Base-by-base conservation (phyloP, 495 filamentous ascomycete species). In the Penicillium pancosmium region DNA sequence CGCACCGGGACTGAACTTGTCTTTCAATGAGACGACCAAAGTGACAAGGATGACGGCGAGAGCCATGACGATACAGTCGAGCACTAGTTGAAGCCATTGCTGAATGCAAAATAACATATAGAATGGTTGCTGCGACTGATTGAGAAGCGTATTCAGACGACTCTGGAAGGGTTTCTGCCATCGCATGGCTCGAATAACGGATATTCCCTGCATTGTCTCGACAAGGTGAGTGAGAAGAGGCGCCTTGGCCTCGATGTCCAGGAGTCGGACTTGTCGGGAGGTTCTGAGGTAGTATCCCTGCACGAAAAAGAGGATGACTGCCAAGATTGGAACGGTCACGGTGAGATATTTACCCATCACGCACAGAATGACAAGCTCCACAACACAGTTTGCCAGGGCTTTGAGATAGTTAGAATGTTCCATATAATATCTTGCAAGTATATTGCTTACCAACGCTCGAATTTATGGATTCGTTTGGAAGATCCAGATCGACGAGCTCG, bases 181-280 rank as follows among this genome's bases (percentile, higher is more conserved):
- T 49, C 79, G 80, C 62, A 88, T 91, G 0, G 85, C 84, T 7
- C 88, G 83, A 52, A 93, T 88, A 7, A 84, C 90, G 21, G 81
- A 69, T 3, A 90, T 77, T 9, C 90, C 90, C 0, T 78, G 77
- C 6, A 91, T 73, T 0, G 84, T 81, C 10, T 87, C 84, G 1
- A 80, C 80, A 59, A 94, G 91, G 51, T 85, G 83, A 55, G 90
- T 85, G 63, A 87, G 91, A 0, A 92, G 81, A 0, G 88, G 88
- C 7, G 73, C 65, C 55, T 80, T 81, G n/a, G 77, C 70, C 56
- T 86, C 81, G 11, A 84, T 76, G 52, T 86, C 84, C 36, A 40
- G 36, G 11, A 12, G 15, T 5, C 36, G 15, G 5, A 40, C 15
- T n/a, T 40, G 36, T 12, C 36, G 36, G 4, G 15, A 40, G 36